These are phyloP conservation scores for Arthrobotrys iridis DNA, from an alignment of 2,329 filamentous ascomycete species.

Conservation along the genomic window DNA sequence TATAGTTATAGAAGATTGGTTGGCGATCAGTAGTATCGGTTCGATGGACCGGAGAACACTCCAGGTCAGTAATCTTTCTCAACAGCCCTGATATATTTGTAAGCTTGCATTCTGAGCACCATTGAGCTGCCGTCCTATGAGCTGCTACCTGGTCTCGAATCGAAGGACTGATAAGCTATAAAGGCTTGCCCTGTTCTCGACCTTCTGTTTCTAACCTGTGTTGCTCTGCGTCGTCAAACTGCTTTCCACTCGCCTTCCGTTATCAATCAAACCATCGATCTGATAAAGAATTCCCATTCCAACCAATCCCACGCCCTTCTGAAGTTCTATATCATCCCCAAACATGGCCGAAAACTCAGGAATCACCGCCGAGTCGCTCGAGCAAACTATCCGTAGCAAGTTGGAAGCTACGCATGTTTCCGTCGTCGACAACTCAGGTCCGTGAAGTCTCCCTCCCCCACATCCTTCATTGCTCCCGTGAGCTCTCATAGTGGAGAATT, in stretches of 20 bases:
- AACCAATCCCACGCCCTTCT: background rate
- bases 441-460: background rate
- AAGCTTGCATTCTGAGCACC: background rate
- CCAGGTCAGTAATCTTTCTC: no score
- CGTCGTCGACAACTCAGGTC: constrained; percentile 51
- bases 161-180: constrained; percentile 8
- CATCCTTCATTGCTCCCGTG: background rate
- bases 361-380: constrained; percentile 44
- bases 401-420: constrained; percentile 34
- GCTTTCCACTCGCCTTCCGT: background rate
- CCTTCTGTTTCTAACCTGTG: constrained; percentile 3
- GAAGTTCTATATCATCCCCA: background rate
- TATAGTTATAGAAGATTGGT: background rate
- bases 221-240: background rate
- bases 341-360: constrained; percentile 49
- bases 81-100: background rate
- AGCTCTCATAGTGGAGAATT: background rate
- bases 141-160: no score
- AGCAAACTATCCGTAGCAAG: constrained; percentile 33
- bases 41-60: background rate
- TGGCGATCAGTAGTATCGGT: background rate
- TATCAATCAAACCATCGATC: constrained; percentile 10
- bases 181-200: background rate
- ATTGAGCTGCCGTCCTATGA: no score
- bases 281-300: background rate